phyloP scores from a whole-genome alignment of 176 grass and related monocot species.

The Oryza meridionalis region DNA sequence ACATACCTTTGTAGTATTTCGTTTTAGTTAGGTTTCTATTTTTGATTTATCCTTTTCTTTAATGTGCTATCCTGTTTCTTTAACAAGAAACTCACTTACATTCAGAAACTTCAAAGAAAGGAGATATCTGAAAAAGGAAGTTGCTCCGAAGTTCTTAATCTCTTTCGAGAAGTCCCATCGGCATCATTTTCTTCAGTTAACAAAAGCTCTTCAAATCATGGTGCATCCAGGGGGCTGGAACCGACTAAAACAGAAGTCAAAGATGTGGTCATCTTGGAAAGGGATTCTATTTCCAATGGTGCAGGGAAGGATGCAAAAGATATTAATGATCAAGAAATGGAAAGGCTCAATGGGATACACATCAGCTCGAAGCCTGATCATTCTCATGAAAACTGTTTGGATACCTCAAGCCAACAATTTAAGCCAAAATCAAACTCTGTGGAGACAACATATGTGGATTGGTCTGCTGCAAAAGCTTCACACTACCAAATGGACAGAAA shows the following conservation, averaged over 20 bases:
- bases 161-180: conserved; percentile 67
- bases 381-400: conserved; percentile 38
- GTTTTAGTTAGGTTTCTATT: conserved; percentile 30
- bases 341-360: conserved; percentile 36
- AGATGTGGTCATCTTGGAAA: conserved; percentile 52
- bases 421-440: conserved; percentile 38
- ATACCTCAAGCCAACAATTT: conserved; percentile 50
- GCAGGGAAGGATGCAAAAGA: conserved; percentile 42
- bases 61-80: conserved; percentile 25
- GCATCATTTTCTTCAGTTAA: conserved; percentile 81
- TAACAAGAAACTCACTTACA: conserved; percentile 47
- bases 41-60: conserved; percentile 1
- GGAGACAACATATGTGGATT: conserved; percentile 44
- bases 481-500: conserved; percentile 27
- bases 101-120: conserved; percentile 59
- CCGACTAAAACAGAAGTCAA: conserved; percentile 45
- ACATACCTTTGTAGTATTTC: conserved; percentile 34
- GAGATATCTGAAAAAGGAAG: conserved; percentile 63
- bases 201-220: conserved; percentile 64
- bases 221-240: conserved; percentile 33
- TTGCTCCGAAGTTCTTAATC: conserved; percentile 81
- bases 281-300: conserved; percentile 37
- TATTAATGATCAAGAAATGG: conserved; percentile 47
- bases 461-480: conserved; percentile 37
- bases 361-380: conserved; percentile 33